A percentile compares a stretch with the other conserved stretches of the same genome.
phyloP scores from a whole-genome alignment of 2,329 filamentous ascomycete genomes.

The Clarireedia sp. region DNA sequence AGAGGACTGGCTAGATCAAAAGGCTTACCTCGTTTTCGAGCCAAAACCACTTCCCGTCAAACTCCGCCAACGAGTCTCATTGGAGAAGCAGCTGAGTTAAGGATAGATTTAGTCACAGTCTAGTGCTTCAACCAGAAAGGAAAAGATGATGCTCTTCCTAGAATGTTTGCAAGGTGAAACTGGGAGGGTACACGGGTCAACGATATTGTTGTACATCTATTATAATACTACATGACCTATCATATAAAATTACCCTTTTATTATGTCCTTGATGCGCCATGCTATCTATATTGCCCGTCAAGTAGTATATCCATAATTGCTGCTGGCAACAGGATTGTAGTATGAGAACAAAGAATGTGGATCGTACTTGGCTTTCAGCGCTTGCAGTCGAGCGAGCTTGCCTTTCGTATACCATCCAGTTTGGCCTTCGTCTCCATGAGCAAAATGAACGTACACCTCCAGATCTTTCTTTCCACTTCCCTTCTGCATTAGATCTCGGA shows the following conservation, averaged over 20 bases:
- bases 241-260: no score
- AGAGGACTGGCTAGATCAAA: background rate
- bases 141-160: no score
- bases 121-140: no score
- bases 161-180: no score
- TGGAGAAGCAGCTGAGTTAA: no score
- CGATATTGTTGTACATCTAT: no score
- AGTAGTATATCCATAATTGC: no score
- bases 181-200: no score
- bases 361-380: background rate
- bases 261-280: no score
- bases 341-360: background rate
- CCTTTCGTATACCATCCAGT: background rate
- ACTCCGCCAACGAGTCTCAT: background rate
- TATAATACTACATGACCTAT: no score
- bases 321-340: background rate
- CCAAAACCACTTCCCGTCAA: background rate
- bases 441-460: background rate
- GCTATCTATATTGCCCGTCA: no score
- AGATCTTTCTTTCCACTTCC: background rate
- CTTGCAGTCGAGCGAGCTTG: background rate
- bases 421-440: background rate
- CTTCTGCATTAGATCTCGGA: background rate
- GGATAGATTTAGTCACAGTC: no score
- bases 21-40: conserved; percentile 1